A percentile compares a stretch with the other conserved stretches of the same genome.
Evolutionary conservation across 2,329 filamentous ascomycete species (phyloP).

Genomic region (Pochonia chlamydosporia): DNA sequence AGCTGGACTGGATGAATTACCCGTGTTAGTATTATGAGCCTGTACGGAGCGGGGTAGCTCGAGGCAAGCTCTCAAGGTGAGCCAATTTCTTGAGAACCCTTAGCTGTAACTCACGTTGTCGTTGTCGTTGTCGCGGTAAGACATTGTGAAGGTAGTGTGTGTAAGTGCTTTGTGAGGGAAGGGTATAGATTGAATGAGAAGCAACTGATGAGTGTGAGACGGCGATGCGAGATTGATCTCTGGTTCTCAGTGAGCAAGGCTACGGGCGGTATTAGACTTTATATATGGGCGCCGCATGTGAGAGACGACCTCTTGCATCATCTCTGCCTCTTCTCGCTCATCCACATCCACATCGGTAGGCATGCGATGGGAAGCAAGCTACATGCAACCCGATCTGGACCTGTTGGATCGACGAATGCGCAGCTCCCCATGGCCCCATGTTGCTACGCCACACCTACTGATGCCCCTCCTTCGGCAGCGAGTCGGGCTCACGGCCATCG

Average conservation of each 20-base stretch:
- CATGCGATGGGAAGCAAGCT: neutral
- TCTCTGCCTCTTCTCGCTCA: neutral
- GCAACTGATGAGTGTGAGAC: neutral
- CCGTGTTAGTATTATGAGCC: neutral
- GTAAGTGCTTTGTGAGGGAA: neutral
- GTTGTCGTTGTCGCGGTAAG: conserved; percentile 38
- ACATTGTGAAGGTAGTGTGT: conserved; percentile 30
- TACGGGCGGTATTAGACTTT: neutral
- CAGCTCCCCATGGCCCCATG: neutral
- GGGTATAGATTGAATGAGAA: too few relatives aligned
- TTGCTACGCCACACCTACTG: conserved; percentile 3
- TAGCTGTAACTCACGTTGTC: conserved; percentile 23
- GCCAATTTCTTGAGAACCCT: neutral
- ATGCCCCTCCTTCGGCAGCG: neutral
- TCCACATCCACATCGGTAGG: neutral
- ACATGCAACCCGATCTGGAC: conserved; percentile 1
- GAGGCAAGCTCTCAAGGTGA: neutral
- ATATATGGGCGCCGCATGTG: neutral
- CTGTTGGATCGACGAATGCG: conserved; percentile 2
- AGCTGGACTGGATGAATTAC: conserved; percentile 17
- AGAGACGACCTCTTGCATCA: neutral
- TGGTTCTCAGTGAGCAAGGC: too few relatives aligned
- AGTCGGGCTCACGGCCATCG: conserved; percentile 7
- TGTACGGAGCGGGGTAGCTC: neutral
- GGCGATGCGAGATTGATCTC: too few relatives aligned